phyloP scores from a whole-genome alignment of 495 filamentous ascomycete species.

The Collariella sp. region DNA sequence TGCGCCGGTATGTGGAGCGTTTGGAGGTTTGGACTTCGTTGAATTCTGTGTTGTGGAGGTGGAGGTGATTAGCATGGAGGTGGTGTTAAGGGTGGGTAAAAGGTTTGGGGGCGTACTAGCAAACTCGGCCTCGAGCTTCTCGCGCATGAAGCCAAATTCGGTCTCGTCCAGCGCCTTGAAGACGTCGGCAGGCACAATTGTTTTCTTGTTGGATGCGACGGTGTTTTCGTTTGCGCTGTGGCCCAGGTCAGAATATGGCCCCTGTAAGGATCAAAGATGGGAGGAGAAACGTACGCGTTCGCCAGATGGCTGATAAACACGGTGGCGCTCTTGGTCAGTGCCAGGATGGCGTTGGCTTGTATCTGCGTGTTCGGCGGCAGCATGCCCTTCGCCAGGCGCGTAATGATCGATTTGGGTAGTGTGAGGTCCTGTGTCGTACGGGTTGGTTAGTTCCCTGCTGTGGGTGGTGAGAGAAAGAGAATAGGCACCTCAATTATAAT shows the following conservation, averaged over 20 bases:
- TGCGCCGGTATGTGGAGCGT: constrained; percentile 43
- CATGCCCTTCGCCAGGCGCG: constrained; percentile 89
- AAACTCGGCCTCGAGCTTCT: constrained; percentile 53
- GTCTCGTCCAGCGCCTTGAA: constrained; percentile 71
- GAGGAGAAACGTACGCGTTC: constrained; percentile 50
- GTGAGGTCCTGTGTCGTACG: constrained; percentile 62
- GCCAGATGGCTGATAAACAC: constrained; percentile 91
- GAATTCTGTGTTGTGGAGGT: constrained; percentile 34
- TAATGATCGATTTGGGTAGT: constrained; percentile 88
- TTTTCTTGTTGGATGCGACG: constrained; percentile 61
- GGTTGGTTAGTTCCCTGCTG: neutral
- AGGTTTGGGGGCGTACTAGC: constrained; percentile 36
- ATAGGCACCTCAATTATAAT: constrained; percentile 36
- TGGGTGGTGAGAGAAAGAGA: neutral
- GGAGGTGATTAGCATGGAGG: neutral
- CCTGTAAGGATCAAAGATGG: too few species aligned
- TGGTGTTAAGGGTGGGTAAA: neutral
- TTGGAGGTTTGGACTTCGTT: constrained; percentile 45
- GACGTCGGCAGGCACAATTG: constrained; percentile 75
- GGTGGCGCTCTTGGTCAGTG: constrained; percentile 85
- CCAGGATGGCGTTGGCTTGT: constrained; percentile 84
- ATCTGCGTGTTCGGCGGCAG: constrained; percentile 92
- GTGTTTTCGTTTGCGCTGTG: constrained; percentile 71
- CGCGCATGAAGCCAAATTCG: constrained; percentile 72
- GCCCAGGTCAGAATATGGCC: neutral